Evolutionary conservation across 805 yeast species (phyloP).

Genomic region (Monosporozyma solicola): DNA sequence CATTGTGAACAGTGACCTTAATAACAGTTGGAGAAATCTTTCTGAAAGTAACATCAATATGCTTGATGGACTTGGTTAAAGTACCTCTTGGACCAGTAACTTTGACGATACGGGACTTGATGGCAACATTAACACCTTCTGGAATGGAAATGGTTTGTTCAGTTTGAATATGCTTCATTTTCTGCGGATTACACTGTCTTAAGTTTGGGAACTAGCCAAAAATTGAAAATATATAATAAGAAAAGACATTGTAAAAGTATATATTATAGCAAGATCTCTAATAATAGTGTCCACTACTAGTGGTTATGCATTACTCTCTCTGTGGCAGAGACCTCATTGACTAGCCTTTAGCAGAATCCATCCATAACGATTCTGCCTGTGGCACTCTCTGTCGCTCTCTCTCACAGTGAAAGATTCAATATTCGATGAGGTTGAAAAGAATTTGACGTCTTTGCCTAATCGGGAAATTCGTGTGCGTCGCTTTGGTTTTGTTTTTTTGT

Average conservation of each 20-base stretch:
- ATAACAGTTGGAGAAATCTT: constrained; percentile 53
- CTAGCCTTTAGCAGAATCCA: not conserved
- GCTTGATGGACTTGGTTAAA: constrained; percentile 82
- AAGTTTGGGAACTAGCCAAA: too few relatives aligned
- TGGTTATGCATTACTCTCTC: not conserved
- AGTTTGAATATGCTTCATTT: constrained; percentile 79
- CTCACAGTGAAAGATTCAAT: not conserved
- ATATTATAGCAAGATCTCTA: too few relatives aligned
- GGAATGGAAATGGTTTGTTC: constrained; percentile 80
- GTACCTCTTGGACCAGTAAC: constrained; percentile 98
- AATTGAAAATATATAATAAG: too few relatives aligned
- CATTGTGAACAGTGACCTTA: constrained; percentile 91
- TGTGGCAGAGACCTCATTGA: not conserved
- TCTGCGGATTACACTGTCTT: not conserved
- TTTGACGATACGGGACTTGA: constrained; percentile 82
- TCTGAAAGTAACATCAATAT: constrained; percentile 87
- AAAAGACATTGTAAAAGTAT: too few relatives aligned
- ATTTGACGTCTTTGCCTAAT: not conserved
- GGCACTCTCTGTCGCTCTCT: too few relatives aligned
- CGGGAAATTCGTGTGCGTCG: not conserved
- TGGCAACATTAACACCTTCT: constrained; percentile 84
- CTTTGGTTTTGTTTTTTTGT: not conserved
- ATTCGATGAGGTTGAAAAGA: not conserved
- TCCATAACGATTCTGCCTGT: not conserved
- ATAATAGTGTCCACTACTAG: too few relatives aligned